Conservation (phyloP, 176 grass and related monocot species). For the Oryza officinalis region DNA sequence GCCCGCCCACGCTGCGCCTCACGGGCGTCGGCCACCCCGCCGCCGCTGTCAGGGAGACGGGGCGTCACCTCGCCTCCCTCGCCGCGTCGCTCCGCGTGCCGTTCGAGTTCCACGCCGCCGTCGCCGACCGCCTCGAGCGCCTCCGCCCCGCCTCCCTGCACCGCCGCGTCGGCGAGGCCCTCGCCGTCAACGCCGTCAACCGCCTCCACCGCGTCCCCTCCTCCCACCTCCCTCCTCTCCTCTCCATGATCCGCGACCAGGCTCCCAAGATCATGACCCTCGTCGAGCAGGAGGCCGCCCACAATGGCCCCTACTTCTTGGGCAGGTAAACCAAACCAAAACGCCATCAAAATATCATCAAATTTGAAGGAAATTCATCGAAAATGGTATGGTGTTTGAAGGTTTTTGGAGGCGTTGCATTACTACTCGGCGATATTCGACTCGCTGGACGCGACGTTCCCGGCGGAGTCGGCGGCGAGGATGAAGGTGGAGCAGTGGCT, state of each 20-base stretch:
- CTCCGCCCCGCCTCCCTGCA: slow-evolving; percentile 70
- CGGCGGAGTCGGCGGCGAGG: slow-evolving; percentile 47
- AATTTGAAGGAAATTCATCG: background rate
- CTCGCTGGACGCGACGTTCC: slow-evolving; percentile 63
- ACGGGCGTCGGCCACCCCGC: slow-evolving; percentile 76
- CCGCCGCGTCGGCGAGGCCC: slow-evolving; percentile 64
- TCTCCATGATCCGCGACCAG: slow-evolving; percentile 59
- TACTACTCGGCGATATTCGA: slow-evolving; percentile 98
- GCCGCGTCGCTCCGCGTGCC: slow-evolving; percentile 62
- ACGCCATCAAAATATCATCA: background rate
- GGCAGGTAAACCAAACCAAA: slow-evolving; percentile 52
- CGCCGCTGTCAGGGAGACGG: slow-evolving; percentile 64
- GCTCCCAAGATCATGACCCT: slow-evolving; percentile 78
- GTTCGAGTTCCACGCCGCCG: slow-evolving; percentile 80
- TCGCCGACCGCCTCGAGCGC: slow-evolving; percentile 58
- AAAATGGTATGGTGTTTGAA: too few species aligned
- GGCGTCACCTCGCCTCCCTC: slow-evolving; percentile 61
- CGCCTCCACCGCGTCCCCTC: slow-evolving; percentile 68
- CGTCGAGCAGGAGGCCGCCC: slow-evolving; percentile 86
- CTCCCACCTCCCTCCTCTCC: slow-evolving; percentile 46
- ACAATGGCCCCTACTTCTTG: slow-evolving; percentile 74
- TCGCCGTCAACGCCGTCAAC: slow-evolving; percentile 79
- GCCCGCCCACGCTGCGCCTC: slow-evolving; percentile 68
- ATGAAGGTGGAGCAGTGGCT: slow-evolving; percentile 75
- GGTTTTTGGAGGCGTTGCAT: slow-evolving; percentile 83